Evolutionary conservation across 495 filamentous ascomycete genomes (phyloP).

Genomic region (Opeltia flavorubescens): DNA sequence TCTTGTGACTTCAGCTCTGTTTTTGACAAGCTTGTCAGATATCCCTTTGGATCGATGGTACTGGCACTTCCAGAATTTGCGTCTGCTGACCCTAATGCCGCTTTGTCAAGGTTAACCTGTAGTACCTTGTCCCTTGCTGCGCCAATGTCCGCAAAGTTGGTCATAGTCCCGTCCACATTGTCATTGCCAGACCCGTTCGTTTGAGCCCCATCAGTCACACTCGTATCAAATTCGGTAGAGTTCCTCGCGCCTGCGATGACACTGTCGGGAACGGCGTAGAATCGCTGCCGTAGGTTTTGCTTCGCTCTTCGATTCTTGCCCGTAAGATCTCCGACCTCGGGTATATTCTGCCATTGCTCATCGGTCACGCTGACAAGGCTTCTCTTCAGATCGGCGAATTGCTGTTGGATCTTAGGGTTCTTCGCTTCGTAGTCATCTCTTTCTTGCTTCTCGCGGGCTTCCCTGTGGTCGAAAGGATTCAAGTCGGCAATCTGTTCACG

Average conservation of each 20-base stretch:
- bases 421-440: slow-evolving; percentile 88
- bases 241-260: slow-evolving; percentile 80
- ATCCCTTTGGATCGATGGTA: slow-evolving; percentile 89
- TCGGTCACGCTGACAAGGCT: slow-evolving; percentile 77
- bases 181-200: slow-evolving; percentile 32
- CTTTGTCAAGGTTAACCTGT: slow-evolving; percentile 79
- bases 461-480: slow-evolving; percentile 57
- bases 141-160: slow-evolving; percentile 96
- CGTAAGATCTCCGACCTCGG: slow-evolving; percentile 91
- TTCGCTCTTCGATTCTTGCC: slow-evolving; percentile 79
- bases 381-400: slow-evolving; percentile 92
- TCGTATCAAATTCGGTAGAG: slow-evolving; percentile 67
- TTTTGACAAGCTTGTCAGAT: slow-evolving; percentile 77
- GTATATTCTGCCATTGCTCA: slow-evolving; percentile 91
- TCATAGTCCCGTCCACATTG: slow-evolving; percentile 69
- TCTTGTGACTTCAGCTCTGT: slow-evolving; percentile 65
- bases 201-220: slow-evolving; percentile 61
- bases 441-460: slow-evolving; percentile 85
- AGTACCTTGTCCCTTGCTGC: slow-evolving; percentile 89
- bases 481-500: slow-evolving; percentile 81
- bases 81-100: slow-evolving; percentile 59
- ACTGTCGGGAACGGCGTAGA: slow-evolving; percentile 95
- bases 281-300: slow-evolving; percentile 67
- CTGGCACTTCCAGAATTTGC: slow-evolving; percentile 66
- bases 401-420: slow-evolving; percentile 97